A percentile compares a stretch with the other conserved stretches of the same genome.
Evolutionary conservation across 2,329 filamentous ascomycete genomes (phyloP).

Genomic region (Endoconidiophora laricicola): DNA sequence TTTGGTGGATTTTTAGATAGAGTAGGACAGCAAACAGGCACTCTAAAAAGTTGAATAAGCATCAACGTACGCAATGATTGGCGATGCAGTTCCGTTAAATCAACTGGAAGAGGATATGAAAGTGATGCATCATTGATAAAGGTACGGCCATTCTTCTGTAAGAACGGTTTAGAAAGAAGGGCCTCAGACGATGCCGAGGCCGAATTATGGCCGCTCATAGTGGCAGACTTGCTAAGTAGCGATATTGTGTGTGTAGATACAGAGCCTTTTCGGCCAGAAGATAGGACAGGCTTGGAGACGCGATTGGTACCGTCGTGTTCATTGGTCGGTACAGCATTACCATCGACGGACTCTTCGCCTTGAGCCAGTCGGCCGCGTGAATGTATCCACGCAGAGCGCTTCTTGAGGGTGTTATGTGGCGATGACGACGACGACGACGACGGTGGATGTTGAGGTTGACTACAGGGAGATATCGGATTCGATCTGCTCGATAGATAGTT

Average conservation of each 20-base stretch:
- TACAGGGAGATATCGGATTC: neutral
- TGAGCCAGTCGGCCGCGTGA: neutral
- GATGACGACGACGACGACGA: neutral
- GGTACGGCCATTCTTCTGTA: constrained; percentile 61
- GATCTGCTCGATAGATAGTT: neutral
- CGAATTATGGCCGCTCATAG: constrained; percentile 18
- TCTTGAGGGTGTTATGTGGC: constrained; percentile 7
- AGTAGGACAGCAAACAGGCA: constrained; percentile 56
- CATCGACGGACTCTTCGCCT: too few species aligned
- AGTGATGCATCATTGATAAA: constrained; percentile 61
- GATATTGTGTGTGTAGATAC: neutral
- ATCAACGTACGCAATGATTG: constrained; percentile 74
- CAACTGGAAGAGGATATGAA: constrained; percentile 73
- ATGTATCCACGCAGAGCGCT: constrained; percentile 3
- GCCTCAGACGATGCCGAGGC: constrained; percentile 28
- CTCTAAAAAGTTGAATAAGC: constrained; percentile 64
- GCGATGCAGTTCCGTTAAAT: constrained; percentile 72
- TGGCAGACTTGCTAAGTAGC: constrained; percentile 19
- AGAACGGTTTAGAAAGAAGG: constrained; percentile 36
- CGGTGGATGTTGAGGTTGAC: neutral
- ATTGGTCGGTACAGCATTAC: too few species aligned
- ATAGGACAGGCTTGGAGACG: too few species aligned
- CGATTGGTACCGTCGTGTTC: too few species aligned
- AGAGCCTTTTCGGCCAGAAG: too few species aligned
- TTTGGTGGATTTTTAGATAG: constrained; percentile 51